Percentiles rank a stretch among this genome's conserved stretches.
Conservation (phyloP, 176 grass and related monocot species). For the Elymus sibiricus region DNA sequence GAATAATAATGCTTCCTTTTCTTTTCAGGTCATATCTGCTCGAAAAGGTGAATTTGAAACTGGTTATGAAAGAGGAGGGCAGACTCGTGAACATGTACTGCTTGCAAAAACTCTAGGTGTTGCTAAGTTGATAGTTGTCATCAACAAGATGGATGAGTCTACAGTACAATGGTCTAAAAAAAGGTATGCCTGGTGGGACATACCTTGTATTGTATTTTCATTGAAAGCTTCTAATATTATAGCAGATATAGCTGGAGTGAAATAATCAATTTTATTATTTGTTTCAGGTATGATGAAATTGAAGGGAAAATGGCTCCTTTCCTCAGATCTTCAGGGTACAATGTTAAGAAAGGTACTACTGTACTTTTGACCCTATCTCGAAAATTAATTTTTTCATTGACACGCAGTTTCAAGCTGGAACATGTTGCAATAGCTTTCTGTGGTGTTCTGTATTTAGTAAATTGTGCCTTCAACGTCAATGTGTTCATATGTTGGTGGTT, state of each 20-base stretch:
- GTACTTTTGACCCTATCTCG: neutral
- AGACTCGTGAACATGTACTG: constrained; percentile 79
- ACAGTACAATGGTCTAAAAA: constrained; percentile 81
- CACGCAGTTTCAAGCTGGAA: neutral
- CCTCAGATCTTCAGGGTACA: constrained; percentile 82
- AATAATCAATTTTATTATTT: constrained; percentile 21
- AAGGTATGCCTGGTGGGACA: constrained; percentile 41
- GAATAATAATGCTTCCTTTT: neutral
- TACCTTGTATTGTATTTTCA: neutral
- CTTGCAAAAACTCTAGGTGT: constrained; percentile 91
- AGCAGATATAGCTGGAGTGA: neutral
- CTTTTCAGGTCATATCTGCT: constrained; percentile 72
- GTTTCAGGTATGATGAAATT: constrained; percentile 86
- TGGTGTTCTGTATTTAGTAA: neutral
- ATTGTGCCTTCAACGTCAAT: neutral
- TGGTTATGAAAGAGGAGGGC: constrained; percentile 80
- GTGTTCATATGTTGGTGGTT: neutral
- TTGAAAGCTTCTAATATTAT: neutral
- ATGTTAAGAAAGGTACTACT: constrained; percentile 81
- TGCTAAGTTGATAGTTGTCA: constrained; percentile 74
- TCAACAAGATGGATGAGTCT: constrained; percentile 94
- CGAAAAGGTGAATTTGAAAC: constrained; percentile 97
- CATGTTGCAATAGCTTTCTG: constrained; percentile 5
- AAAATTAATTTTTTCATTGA: neutral
- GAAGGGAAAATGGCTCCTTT: constrained; percentile 88